Evolutionary conservation across 257 asterid genomes (phyloP), one percentile per base, ranked within the genome.

Genomic region (Capsicum baccatum): DNA sequence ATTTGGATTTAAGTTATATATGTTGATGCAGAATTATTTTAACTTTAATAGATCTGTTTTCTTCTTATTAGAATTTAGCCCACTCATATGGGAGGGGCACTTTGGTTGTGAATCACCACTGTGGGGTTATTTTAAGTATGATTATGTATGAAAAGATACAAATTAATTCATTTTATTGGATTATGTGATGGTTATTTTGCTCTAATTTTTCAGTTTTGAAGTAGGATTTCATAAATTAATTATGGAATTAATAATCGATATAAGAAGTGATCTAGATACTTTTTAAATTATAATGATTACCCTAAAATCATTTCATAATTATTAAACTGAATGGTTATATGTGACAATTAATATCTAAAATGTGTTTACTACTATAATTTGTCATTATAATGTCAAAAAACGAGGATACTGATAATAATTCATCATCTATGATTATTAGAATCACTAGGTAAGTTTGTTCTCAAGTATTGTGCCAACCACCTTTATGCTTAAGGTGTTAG

Each of bases 381-480:
- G 2, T 6, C 2, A 60, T 0, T 60, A 6, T 11, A 0, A 6
- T 60, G 67, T n/a, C 59, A 55, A 3, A 55, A 55, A 12, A 14
- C 21, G 12, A 9, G 15, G 8, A 62, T 4, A n/a, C 19, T 21
- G 8, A 21, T 6, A 55, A 12, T 55, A 15, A 55, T 12, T 57
- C 16, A 33, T 50, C 12, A 21, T 42, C 57, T 42, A 17, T 9
- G 35, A 42, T 83, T 8, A 60, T 17, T 83, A 92, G 95, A 85
- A 90, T 62, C 83, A 85, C 47, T 92, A 94, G 94, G 11, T 84
- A 6, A 85, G 71, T 57, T 80, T 90, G 79, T 93, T 91, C 79
- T 79, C 88, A 0, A 84, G 87, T 62, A 86, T 92, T 21, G 90
- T 93, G 48, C 85, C 94, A 15, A 84, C 85, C 21, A 93, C 90